These are phyloP conservation scores for Phytophthora sansomeana DNA, from an alignment of 352 stramenopile genomes.

Conservation along the genomic window DNA sequence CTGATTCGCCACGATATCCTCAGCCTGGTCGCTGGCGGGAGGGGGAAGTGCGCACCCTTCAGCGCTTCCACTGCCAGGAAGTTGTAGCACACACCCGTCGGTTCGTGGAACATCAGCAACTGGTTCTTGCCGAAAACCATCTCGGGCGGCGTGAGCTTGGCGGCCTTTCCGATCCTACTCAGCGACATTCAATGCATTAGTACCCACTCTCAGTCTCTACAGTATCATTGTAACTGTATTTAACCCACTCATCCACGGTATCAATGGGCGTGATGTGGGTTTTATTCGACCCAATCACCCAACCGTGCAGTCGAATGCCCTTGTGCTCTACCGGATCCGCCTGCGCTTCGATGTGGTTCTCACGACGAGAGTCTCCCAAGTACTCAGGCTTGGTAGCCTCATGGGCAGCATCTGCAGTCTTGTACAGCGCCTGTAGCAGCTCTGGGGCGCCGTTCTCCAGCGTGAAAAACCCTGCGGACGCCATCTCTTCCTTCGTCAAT, in stretches of 20 bases:
- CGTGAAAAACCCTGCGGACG: slow-evolving; percentile 61
- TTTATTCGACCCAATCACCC: slow-evolving; percentile 83
- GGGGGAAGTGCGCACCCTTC: slow-evolving; percentile 72
- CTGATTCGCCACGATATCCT: slow-evolving; percentile 69
- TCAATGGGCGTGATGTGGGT: slow-evolving; percentile 86
- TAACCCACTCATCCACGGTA: slow-evolving; percentile 64
- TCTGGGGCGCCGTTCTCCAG: slow-evolving; percentile 51
- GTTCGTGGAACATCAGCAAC: slow-evolving; percentile 75
- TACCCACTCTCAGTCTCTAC: not conserved
- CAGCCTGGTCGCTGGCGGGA: slow-evolving; percentile 43
- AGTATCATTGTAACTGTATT: not conserved
- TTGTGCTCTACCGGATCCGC: slow-evolving; percentile 76
- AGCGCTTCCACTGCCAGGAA: slow-evolving; percentile 82
- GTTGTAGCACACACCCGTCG: slow-evolving; percentile 76
- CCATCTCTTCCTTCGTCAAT: slow-evolving; percentile 28
- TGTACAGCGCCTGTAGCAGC: slow-evolving; percentile 58
- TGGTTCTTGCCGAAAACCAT: slow-evolving; percentile 91
- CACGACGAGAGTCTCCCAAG: slow-evolving; percentile 58
- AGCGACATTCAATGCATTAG: slow-evolving; percentile 9
- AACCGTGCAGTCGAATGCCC: slow-evolving; percentile 66
- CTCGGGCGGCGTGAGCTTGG: slow-evolving; percentile 82
- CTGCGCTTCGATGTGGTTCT: slow-evolving; percentile 46
- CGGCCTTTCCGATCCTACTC: slow-evolving; percentile 58
- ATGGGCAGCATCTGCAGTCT: slow-evolving; percentile 19
- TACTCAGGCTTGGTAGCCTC: slow-evolving; percentile 29